Base-by-base conservation (phyloP, 495 filamentous ascomycete genomes). In the Hyphodiscus hymeniophilus region DNA sequence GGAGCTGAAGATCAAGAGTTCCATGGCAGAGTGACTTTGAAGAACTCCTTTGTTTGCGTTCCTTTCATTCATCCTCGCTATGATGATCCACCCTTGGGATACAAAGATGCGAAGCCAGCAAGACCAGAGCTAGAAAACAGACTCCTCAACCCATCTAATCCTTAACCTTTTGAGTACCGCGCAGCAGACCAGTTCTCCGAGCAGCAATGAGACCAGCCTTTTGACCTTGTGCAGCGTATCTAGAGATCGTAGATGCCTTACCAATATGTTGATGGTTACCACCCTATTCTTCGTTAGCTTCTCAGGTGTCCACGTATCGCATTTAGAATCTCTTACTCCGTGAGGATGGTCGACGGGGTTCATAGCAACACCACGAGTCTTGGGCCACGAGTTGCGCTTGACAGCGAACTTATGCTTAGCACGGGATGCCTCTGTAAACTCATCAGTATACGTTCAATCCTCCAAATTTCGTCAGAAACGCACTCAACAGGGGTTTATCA, bases 251-350 rank as follows among this genome's bases (percentile, higher is more conserved):
- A 32, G 94, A 97, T 52, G 92, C 94, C 78, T 97, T 97, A 84
- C 92, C 92, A 65, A 99, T 99, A 77, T 99, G 92, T 80, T 99
- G 92, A 76, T 99, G 92, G 79, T 99, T 99, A 95, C 92, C 92
- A 91, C 86, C 85, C 50, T 57, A 17, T 48, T n/a, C 6, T 39
- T 41, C 35, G 43, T 59, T 53, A 59, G 52, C 30, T 33, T n/a
- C 22, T 3, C 30, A 17, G 41, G 7, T 13, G 32, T 10, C 3
- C 16, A 3, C 41, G 20, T 38, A 36, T 26, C 50, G 68, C 65
- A 66, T 70, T 73, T 70, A 22, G 20, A 12, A 36, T 18, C 15
- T 73, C 53, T 32, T 57, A 74, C 73, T 85, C 92, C 92, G 87
- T 98, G 92, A 76, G 92, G 92, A 84, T 97, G 92, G 76, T 98